phyloP scores from a whole-genome alignment of 345 rosid genomes.

The Durio zibethinus region DNA sequence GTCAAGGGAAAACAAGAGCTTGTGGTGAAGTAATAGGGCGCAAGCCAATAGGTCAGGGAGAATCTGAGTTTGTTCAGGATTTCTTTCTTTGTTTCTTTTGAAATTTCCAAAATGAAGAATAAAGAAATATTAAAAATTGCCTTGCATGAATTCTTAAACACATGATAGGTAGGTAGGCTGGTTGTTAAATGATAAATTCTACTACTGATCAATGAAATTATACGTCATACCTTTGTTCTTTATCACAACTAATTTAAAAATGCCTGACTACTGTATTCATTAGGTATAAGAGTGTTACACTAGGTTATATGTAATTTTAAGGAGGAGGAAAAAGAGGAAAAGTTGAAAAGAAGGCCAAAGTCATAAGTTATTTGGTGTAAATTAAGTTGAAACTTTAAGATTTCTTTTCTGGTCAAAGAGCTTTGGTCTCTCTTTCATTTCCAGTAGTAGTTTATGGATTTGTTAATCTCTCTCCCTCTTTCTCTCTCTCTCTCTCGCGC shows the following conservation, averaged over 20 bases:
- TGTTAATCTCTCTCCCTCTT: not conserved
- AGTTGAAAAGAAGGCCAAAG: constrained; percentile 5
- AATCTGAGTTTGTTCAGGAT: not conserved
- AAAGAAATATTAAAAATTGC: not conserved
- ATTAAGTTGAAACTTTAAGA: not conserved
- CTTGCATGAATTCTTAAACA: not conserved
- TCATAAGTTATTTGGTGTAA: not conserved
- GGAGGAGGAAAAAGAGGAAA: not conserved
- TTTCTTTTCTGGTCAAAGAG: not conserved
- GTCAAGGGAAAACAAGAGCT: not conserved
- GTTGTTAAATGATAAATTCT: not conserved
- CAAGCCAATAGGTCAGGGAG: not conserved
- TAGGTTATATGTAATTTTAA: not conserved
- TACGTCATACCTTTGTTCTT: not conserved
- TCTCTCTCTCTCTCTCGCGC: not conserved
- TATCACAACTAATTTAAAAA: not conserved
- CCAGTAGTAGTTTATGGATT: not conserved
- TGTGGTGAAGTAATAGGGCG: not conserved
- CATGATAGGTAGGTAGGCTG: not conserved
- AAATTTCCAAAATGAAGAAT: not conserved
- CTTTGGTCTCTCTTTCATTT: not conserved
- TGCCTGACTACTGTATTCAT: not conserved
- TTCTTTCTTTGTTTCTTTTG: not conserved
- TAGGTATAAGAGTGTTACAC: not conserved
- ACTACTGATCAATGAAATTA: not conserved